phyloP scores from a whole-genome alignment of 768 basidiomycete genomes.

The Rhizopogon vesiculosus region DNA sequence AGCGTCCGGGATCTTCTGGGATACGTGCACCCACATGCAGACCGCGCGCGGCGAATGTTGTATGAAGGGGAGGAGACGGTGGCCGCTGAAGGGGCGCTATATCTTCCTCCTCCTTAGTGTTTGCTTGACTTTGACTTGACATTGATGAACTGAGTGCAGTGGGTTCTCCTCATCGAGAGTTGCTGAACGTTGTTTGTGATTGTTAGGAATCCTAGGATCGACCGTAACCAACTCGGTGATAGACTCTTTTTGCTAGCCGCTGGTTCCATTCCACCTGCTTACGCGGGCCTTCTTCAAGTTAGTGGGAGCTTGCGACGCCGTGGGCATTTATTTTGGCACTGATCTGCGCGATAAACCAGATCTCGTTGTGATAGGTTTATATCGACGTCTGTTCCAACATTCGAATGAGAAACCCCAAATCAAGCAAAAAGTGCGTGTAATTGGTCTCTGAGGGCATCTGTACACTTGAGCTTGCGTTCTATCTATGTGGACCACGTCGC shows the following conservation, averaged over 20 bases:
- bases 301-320: background rate
- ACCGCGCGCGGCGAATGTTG: constrained; percentile 63
- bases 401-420: background rate
- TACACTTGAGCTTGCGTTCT: background rate
- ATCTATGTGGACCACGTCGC: background rate
- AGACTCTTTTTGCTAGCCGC: too few relatives aligned
- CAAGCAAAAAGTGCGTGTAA: background rate
- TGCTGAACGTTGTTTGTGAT: constrained; percentile 12
- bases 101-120: constrained; percentile 53
- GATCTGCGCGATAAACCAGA: background rate
- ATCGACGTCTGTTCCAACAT: background rate
- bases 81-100: constrained; percentile 52
- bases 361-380: too few relatives aligned
- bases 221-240: too few relatives aligned
- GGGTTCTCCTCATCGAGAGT: background rate
- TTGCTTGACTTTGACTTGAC: constrained; percentile 19
- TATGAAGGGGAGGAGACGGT: constrained; percentile 69
- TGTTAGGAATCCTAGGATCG: constrained; percentile 5
- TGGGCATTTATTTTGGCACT: background rate
- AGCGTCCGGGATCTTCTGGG: constrained; percentile 6
- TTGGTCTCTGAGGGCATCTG: too few relatives aligned
- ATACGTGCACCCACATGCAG: constrained; percentile 51
- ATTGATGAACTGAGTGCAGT: constrained; percentile 7
- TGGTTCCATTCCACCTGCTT: background rate
- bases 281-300: background rate